These are phyloP conservation scores for Millerozyma miso DNA, from an alignment of 805 yeast species.

Conservation along the genomic window DNA sequence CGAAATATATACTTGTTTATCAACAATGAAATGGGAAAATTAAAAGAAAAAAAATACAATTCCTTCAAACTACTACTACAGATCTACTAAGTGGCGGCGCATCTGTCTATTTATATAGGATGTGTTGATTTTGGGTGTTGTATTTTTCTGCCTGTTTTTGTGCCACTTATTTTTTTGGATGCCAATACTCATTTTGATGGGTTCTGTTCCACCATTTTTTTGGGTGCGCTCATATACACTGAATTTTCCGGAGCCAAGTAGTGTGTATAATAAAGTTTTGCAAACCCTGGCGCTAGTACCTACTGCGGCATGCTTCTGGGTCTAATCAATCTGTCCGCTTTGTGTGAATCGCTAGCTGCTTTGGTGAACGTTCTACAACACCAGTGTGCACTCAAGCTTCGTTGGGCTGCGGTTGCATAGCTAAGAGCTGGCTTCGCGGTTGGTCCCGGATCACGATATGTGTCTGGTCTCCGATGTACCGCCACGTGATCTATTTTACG, in stretches of 20 bases:
- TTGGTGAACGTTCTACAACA: too few species aligned
- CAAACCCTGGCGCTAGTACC: too few species aligned
- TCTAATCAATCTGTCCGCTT: too few species aligned
- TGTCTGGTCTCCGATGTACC: neutral
- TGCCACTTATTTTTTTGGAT: neutral
- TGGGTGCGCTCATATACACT: neutral
- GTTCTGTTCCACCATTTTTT: neutral
- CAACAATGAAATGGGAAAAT: neutral
- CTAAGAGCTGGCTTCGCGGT: neutral
- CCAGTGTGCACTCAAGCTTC: too few species aligned
- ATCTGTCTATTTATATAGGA: neutral
- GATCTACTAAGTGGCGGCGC: neutral
- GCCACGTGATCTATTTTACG: neutral
- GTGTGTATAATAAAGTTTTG: too few species aligned
- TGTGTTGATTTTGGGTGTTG: neutral
- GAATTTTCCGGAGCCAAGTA: neutral
- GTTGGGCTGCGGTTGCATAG: neutral
- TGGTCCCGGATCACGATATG: neutral
- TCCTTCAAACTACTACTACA: neutral
- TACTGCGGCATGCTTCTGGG: too few species aligned
- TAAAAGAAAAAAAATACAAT: neutral
- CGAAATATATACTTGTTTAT: neutral
- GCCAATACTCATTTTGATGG: neutral
- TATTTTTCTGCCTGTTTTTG: neutral
- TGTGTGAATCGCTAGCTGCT: too few species aligned